Conservation (phyloP, 768 basidiomycete genomes). For the Lyophyllum shimeji region DNA sequence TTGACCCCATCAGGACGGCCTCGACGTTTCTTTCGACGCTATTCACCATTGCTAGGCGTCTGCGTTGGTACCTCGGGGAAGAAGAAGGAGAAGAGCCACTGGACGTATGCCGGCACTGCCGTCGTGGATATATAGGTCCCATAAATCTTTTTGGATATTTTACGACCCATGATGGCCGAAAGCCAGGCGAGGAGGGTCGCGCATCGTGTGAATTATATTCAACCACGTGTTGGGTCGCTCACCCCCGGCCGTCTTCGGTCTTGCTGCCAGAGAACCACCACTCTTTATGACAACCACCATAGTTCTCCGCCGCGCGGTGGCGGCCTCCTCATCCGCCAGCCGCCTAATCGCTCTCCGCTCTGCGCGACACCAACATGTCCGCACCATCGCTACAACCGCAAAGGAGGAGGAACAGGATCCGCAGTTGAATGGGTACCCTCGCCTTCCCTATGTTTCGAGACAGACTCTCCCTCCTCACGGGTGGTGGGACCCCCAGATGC, state of each 20-base stretch:
- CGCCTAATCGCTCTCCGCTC: constrained; percentile 14
- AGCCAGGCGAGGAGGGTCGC: constrained; percentile 15
- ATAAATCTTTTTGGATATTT: constrained; percentile 18
- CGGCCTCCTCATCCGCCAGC: constrained; percentile 28
- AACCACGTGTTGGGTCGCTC: constrained; percentile 14
- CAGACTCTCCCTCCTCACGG: constrained; percentile 63
- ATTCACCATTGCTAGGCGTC: constrained; percentile 20
- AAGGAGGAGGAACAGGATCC: constrained; percentile 50
- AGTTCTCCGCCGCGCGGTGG: constrained; percentile 35
- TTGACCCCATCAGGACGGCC: constrained; percentile 39
- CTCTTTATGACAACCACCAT: constrained; percentile 37
- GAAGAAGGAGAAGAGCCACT: constrained; percentile 15
- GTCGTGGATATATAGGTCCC: constrained; percentile 11
- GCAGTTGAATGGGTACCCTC: constrained; percentile 72
- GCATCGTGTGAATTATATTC: constrained; percentile 13
- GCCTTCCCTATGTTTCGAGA: constrained; percentile 64
- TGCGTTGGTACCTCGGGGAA: constrained; percentile 10
- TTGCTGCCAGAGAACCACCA: neutral
- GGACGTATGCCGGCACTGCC: constrained; percentile 7
- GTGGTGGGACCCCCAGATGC: constrained; percentile 76
- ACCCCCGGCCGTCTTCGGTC: constrained; percentile 7
- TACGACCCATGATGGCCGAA: constrained; percentile 27
- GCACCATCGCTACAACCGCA: constrained; percentile 34
- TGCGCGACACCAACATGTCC: constrained; percentile 11
- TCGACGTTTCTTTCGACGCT: constrained; percentile 44